A percentile compares a stretch with the other conserved stretches of the same genome.
phyloP scores from a whole-genome alignment of 2,329 filamentous ascomycete genomes.

The Pseudogymnoascus sp. region DNA sequence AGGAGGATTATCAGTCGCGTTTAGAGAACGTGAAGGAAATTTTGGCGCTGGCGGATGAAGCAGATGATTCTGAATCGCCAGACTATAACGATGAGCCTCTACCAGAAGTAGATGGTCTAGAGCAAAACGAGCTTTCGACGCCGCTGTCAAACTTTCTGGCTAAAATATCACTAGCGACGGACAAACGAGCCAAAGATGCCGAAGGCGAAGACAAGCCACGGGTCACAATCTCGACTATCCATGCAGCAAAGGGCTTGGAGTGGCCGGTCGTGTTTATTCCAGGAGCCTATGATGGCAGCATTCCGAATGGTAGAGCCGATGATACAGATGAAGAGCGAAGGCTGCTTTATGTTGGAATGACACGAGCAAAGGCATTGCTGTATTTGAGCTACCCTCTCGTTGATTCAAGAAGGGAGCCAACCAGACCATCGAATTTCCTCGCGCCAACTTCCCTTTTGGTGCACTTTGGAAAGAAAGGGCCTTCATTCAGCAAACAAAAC shows the following conservation, averaged over 20 bases:
- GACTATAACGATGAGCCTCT: constrained; percentile 44
- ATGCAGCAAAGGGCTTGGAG: constrained; percentile 90
- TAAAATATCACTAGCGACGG: constrained; percentile 78
- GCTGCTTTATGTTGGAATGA: constrained; percentile 94
- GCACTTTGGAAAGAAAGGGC: constrained; percentile 54
- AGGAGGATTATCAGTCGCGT: constrained; percentile 65
- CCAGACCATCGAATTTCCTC: constrained; percentile 65
- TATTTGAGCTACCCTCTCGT: constrained; percentile 75
- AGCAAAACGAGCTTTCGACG: constrained; percentile 57
- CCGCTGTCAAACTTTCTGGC: constrained; percentile 71
- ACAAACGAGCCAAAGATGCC: constrained; percentile 57
- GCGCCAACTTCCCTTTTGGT: constrained; percentile 42
- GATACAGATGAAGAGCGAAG: constrained; percentile 81
- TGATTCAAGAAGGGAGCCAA: constrained; percentile 52
- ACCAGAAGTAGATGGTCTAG: constrained; percentile 60
- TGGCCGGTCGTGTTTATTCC: constrained; percentile 96
- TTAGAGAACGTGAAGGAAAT: constrained; percentile 90
- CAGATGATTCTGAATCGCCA: constrained; percentile 24
- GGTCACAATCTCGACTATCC: constrained; percentile 90
- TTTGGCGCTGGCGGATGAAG: constrained; percentile 66
- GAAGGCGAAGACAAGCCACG: constrained; percentile 48
- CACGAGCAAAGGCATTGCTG: constrained; percentile 73
- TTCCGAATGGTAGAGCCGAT: constrained; percentile 73
- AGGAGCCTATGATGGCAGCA: constrained; percentile 78
- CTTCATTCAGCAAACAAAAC: constrained; percentile 51